Evolutionary conservation across 306 rosid species (phyloP).

Genomic region (Erythrophleum fordii): DNA sequence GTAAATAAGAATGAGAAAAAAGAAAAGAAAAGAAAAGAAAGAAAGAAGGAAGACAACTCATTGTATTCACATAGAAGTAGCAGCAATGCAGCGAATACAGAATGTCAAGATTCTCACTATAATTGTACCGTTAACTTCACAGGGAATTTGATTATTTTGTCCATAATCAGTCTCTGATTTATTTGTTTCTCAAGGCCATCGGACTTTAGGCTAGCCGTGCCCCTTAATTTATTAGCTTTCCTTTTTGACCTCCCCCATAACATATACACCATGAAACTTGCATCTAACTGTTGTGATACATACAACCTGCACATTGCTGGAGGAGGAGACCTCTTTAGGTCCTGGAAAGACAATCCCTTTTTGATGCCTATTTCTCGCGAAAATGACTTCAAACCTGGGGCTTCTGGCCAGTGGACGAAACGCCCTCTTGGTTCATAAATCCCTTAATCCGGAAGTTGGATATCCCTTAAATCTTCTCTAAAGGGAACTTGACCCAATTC

Average conservation of each 20-base stretch:
- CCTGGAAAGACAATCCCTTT: background rate
- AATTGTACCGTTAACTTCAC: background rate
- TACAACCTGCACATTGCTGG: background rate
- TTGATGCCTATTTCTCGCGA: background rate
- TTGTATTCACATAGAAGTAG: background rate
- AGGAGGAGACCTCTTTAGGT: background rate
- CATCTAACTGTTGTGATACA: background rate
- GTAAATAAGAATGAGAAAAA: too few species aligned
- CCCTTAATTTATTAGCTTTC: background rate
- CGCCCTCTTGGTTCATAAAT: background rate
- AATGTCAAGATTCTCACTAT: background rate
- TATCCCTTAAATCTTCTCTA: conserved; percentile 70
- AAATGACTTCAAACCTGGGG: background rate
- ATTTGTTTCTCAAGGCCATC: background rate
- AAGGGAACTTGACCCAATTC: conserved; percentile 47
- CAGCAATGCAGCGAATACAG: conserved; percentile 2
- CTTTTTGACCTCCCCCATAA: background rate
- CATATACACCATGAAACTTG: conserved; percentile 1
- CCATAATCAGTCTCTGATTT: background rate
- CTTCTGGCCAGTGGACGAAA: background rate
- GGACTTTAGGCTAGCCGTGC: background rate
- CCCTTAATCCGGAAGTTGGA: conserved; percentile 52
- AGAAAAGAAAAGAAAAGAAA: background rate
- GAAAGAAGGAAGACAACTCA: background rate
- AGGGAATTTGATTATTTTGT: background rate